Percentiles rank a stretch among this genome's conserved stretches.
These are phyloP conservation scores for Coniochaeta ligniaria DNA, from an alignment of 2,329 filamentous ascomycete genomes.

Conservation along the genomic window DNA sequence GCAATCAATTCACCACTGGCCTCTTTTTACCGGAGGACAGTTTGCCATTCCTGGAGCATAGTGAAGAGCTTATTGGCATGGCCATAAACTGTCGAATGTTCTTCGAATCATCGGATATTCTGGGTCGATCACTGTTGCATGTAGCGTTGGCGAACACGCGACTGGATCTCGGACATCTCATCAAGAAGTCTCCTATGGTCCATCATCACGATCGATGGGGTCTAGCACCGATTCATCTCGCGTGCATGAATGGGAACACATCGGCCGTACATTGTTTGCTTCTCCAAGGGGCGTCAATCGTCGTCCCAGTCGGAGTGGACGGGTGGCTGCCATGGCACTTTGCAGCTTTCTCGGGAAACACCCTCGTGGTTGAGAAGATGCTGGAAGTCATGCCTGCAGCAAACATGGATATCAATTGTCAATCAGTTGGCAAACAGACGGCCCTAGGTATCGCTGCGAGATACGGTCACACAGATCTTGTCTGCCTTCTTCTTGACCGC, in stretches of 20 bases:
- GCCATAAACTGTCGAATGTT: neutral
- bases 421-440: neutral
- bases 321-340: neutral
- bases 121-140: neutral
- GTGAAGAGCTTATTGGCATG: neutral
- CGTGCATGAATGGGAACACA: neutral
- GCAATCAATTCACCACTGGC: neutral
- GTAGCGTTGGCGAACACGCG: neutral
- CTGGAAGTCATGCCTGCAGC: neutral
- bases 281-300: neutral
- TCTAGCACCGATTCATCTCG: neutral
- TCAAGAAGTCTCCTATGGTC: neutral
- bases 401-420: neutral
- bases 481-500: neutral
- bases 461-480: neutral
- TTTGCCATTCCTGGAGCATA: neutral
- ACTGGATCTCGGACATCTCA: neutral
- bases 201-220: neutral
- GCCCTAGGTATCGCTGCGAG: neutral
- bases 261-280: neutral
- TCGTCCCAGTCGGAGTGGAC: neutral
- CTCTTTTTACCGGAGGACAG: neutral
- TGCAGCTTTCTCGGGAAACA: neutral
- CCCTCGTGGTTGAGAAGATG: neutral
- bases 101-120: neutral